Evolutionary conservation across 1,284 basidiomycete genomes (phyloP).

Genomic region (Apiotrichum sp.): DNA sequence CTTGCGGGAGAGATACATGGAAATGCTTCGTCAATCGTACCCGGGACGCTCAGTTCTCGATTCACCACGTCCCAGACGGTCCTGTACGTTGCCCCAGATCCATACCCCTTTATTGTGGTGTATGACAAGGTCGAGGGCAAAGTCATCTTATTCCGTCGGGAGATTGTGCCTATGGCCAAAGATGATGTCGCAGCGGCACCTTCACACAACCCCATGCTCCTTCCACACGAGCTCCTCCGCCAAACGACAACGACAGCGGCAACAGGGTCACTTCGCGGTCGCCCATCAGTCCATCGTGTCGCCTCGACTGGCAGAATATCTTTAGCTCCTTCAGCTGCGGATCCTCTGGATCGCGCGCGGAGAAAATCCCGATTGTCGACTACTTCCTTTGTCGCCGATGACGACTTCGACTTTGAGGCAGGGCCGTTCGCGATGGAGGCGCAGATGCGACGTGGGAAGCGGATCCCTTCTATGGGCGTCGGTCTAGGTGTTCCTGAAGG

Average conservation of each 20-base stretch:
- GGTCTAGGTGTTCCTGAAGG: neutral
- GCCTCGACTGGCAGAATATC: neutral
- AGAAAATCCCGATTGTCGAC: slow-evolving; percentile 30
- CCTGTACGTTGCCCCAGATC: slow-evolving; percentile 25
- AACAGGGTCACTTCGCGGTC: neutral
- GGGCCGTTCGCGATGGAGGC: neutral
- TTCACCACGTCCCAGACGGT: slow-evolving; percentile 10
- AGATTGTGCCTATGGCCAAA: slow-evolving; percentile 4
- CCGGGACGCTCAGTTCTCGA: neutral
- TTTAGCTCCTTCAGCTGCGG: slow-evolving; percentile 6
- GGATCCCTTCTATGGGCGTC: neutral
- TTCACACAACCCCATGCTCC: slow-evolving; percentile 14
- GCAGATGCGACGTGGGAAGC: neutral
- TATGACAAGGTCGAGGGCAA: slow-evolving; percentile 24
- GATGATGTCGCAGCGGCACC: slow-evolving; percentile 5
- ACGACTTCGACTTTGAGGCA: neutral
- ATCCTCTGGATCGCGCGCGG: slow-evolving; percentile 29
- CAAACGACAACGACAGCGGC: neutral
- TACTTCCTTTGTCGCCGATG: neutral
- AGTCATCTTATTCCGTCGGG: slow-evolving; percentile 35
- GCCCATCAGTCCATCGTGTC: neutral
- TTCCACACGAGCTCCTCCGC: slow-evolving; percentile 28
- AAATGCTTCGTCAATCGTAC: neutral
- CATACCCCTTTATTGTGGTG: slow-evolving; percentile 31
- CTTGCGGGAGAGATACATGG: slow-evolving; percentile 12